phyloP scores from a whole-genome alignment of 768 basidiomycete genomes.

The Suillus bovinus region DNA sequence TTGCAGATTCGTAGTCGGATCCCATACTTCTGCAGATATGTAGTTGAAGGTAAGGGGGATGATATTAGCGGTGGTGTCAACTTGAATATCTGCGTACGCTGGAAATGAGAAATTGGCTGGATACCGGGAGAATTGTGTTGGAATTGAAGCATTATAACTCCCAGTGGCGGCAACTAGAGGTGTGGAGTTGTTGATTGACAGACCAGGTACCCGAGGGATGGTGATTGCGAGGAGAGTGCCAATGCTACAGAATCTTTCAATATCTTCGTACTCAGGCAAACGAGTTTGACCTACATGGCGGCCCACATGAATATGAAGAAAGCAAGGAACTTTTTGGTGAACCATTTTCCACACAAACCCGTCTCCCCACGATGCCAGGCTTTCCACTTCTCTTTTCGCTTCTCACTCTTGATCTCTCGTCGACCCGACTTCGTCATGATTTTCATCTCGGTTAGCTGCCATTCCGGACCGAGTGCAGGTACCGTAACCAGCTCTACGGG shows the following conservation, averaged over 20 bases:
- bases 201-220: constrained; percentile 79
- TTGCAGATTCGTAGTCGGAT: constrained; percentile 60
- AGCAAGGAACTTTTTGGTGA: constrained; percentile 71
- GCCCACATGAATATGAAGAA: constrained; percentile 66
- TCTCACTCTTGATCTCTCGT: constrained; percentile 58
- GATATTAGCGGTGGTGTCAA: constrained; percentile 74
- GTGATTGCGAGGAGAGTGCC: constrained; percentile 75
- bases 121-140: constrained; percentile 64
- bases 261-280: constrained; percentile 9
- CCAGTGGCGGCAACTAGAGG: constrained; percentile 67
- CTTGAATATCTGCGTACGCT: constrained; percentile 69
- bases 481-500: constrained; percentile 91
- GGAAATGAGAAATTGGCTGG: constrained; percentile 94
- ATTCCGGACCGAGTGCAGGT: constrained; percentile 89
- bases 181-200: constrained; percentile 55
- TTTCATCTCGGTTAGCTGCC: constrained; percentile 77
- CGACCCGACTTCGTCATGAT: constrained; percentile 74
- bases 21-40: constrained; percentile 68
- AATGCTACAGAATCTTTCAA: constrained; percentile 39
- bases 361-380: constrained; percentile 78
- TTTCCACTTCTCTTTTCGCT: constrained; percentile 60
- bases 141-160: constrained; percentile 54
- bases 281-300: constrained; percentile 44
- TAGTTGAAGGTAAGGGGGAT: constrained; percentile 74
- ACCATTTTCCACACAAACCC: constrained; percentile 79